These are phyloP conservation scores for Inga leiocalycina DNA, from an alignment of 306 rosid genomes.

Conservation along the genomic window DNA sequence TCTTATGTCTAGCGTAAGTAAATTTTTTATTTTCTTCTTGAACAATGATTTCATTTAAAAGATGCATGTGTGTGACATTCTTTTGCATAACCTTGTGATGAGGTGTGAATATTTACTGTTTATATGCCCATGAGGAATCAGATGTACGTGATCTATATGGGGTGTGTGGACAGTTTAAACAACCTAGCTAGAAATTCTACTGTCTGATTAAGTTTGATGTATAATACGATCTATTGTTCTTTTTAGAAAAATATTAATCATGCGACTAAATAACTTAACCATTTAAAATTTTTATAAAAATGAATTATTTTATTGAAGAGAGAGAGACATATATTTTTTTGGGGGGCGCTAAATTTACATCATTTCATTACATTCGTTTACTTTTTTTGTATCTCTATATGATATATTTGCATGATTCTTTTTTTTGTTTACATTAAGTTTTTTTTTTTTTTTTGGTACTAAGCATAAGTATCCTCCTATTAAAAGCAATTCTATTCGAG, in stretches of 20 bases:
- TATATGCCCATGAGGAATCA: not conserved
- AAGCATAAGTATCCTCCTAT: no score
- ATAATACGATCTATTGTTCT: no score
- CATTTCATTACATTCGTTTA: not conserved
- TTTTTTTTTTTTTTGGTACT: no score
- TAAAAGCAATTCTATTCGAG: no score
- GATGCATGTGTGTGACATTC: not conserved
- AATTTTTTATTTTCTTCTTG: not conserved
- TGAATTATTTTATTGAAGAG: no score
- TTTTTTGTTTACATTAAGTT: no score
- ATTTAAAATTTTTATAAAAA: no score
- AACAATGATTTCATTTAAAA: not conserved
- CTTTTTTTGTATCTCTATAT: no score
- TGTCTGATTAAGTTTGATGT: not conserved
- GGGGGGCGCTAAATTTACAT: not conserved
- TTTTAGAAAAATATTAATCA: no score
- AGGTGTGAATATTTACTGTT: not conserved
- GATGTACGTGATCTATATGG: not conserved
- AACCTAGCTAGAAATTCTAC: not conserved
- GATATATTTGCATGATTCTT: no score
- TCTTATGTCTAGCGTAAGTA: not conserved
- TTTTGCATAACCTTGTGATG: not conserved
- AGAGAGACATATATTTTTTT: not conserved
- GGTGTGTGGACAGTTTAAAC: not conserved
- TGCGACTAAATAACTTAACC: no score